Evolutionary conservation across 768 basidiomycete species (phyloP).

Genomic region (Agaricus blazei): DNA sequence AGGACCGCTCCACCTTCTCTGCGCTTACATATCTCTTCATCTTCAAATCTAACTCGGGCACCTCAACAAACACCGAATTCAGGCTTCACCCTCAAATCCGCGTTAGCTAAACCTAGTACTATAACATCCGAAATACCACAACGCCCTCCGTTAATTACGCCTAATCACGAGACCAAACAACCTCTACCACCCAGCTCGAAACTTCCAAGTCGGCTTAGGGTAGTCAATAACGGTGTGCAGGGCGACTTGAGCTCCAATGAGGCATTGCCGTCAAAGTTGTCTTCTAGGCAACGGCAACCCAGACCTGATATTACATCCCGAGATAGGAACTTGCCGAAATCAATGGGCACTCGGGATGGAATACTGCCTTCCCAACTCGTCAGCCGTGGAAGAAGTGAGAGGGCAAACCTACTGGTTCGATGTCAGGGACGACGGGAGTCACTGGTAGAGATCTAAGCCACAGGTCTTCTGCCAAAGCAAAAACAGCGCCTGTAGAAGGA

Average conservation of each 20-base stretch:
- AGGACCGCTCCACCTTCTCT: not conserved
- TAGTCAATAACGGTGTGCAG: not conserved
- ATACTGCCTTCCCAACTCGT: not conserved
- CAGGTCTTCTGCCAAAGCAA: not conserved
- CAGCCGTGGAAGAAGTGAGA: not conserved
- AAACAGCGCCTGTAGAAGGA: conserved; percentile 1
- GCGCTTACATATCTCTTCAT: not conserved
- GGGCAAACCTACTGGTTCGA: not conserved
- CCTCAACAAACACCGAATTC: not conserved
- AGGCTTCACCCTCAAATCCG: not conserved
- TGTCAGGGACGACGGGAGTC: conserved; percentile 4
- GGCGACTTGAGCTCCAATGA: not conserved
- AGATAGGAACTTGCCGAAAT: not conserved
- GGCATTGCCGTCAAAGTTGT: not conserved
- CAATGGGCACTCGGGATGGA: not conserved
- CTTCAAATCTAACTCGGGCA: not conserved
- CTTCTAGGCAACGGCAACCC: no score
- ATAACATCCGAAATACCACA: no score
- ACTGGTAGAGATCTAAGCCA: not conserved
- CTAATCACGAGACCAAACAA: not conserved
- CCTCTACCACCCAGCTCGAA: not conserved
- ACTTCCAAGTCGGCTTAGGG: not conserved
- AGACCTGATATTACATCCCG: not conserved
- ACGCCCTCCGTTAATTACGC: not conserved
- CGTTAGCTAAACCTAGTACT: not conserved